A percentile compares a stretch with the other conserved stretches of the same genome.
Evolutionary conservation across 176 grass and related monocot species (phyloP).

Genomic region (Puccinellia tenuiflora): DNA sequence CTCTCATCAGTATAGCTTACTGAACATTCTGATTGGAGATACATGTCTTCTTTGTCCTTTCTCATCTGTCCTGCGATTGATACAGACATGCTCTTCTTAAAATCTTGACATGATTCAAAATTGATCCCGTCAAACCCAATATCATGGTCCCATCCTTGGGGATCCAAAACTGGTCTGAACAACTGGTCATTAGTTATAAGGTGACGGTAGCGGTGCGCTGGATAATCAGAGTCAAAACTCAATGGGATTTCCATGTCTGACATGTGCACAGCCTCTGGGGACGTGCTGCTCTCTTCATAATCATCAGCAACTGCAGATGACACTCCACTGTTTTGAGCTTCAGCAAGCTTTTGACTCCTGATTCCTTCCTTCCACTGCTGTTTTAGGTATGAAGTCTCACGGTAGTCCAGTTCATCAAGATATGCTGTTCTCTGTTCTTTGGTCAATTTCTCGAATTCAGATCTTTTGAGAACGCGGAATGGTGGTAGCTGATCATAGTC

Average conservation of each 20-base stretch:
- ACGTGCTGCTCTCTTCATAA: slow-evolving; percentile 37
- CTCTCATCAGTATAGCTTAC: slow-evolving; percentile 46
- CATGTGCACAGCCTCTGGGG: slow-evolving; percentile 62
- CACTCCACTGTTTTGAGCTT: slow-evolving; percentile 24
- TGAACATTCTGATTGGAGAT: slow-evolving; percentile 66
- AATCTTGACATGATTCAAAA: slow-evolving; percentile 52
- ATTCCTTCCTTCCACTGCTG: slow-evolving; percentile 80
- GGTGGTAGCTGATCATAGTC: slow-evolving; percentile 90
- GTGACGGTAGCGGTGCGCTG: slow-evolving; percentile 58
- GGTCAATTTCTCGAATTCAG: slow-evolving; percentile 64
- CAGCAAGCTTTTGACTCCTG: slow-evolving; percentile 48
- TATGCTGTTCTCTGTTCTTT: slow-evolving; percentile 79
- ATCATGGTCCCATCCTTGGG: slow-evolving; percentile 98
- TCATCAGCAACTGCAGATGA: slow-evolving; percentile 23
- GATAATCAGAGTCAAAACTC: slow-evolving; percentile 77
- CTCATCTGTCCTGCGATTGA: slow-evolving; percentile 72
- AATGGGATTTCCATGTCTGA: slow-evolving; percentile 75
- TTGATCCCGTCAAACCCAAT: slow-evolving; percentile 85
- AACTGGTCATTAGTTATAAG: slow-evolving; percentile 59
- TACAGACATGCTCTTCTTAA: slow-evolving; percentile 40
- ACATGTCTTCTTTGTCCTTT: slow-evolving; percentile 90
- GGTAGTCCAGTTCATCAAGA: slow-evolving; percentile 92
- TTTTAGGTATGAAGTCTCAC: slow-evolving; percentile 89
- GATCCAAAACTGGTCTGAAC: slow-evolving; percentile 81
- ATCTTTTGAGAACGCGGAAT: slow-evolving; percentile 75